These are phyloP conservation scores for Leucaena leucocephala DNA, from an alignment of 306 rosid species.

Conservation along the genomic window DNA sequence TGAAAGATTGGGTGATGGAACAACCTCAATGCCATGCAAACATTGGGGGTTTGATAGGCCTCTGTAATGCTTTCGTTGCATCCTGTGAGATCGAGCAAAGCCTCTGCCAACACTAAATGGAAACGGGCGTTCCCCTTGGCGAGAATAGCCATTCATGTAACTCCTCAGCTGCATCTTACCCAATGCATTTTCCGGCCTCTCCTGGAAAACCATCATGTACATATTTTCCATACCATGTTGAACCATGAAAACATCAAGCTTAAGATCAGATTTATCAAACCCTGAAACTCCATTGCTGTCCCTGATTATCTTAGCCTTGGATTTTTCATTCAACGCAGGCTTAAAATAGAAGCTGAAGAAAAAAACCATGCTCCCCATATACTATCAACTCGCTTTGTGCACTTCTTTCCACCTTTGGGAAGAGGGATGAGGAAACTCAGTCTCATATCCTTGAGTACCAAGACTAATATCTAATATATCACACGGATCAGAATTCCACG, in stretches of 20 bases:
- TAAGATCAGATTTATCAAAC: slow-evolving; percentile 4
- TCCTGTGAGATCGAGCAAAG: slow-evolving; percentile 8
- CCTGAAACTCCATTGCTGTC: slow-evolving; percentile 8
- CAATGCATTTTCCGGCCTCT: slow-evolving; percentile 4
- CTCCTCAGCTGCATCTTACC: slow-evolving; percentile 16
- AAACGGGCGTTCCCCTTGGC: slow-evolving; percentile 1
- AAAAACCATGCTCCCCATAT: slow-evolving; percentile 5
- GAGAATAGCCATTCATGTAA: slow-evolving; percentile 4
- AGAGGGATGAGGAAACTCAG: slow-evolving; percentile 6
- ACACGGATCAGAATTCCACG: background rate
- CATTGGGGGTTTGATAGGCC: slow-evolving; percentile 15
- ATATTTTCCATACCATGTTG: slow-evolving; percentile 9
- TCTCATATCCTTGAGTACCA: background rate
- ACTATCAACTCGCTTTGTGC: background rate
- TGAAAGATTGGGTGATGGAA: background rate
- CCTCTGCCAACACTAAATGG: slow-evolving; percentile 9
- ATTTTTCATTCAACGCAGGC: background rate
- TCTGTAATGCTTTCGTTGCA: slow-evolving; percentile 13
- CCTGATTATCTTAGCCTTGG: slow-evolving; percentile 5
- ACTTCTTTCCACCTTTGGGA: slow-evolving; percentile 9
- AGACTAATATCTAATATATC: slow-evolving; percentile 1
- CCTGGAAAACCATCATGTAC: slow-evolving; percentile 12
- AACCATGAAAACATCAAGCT: slow-evolving; percentile 9
- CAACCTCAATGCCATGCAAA: slow-evolving; percentile 15
- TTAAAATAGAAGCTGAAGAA: slow-evolving; percentile 8